Conservation (phyloP, 2,329 filamentous ascomycete genomes). For the Fusarium protoensiforme region DNA sequence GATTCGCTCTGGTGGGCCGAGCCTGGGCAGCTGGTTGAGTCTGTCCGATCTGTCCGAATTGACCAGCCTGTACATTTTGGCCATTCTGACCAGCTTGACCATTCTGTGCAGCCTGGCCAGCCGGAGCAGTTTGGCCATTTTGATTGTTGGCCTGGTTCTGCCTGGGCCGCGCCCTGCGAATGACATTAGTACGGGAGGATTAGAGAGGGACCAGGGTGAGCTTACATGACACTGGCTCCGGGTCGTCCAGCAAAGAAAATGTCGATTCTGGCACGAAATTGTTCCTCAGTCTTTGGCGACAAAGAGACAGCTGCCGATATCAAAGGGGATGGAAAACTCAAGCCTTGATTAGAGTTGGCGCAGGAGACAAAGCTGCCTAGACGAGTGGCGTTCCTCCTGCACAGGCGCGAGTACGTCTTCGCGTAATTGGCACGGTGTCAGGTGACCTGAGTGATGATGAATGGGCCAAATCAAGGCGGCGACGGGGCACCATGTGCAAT, state of each 20-base stretch:
- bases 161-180: slow-evolving; percentile 33
- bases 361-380: slow-evolving; percentile 27
- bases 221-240: slow-evolving; percentile 21
- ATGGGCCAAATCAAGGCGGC: not conserved
- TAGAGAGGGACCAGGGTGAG: not conserved
- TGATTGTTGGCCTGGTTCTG: slow-evolving; percentile 28
- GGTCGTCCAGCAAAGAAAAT: not conserved
- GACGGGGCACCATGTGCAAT: not conserved
- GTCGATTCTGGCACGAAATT: slow-evolving; percentile 1
- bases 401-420: slow-evolving; percentile 34
- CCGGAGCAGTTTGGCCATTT: slow-evolving; percentile 10
- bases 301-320: not conserved
- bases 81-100: slow-evolving; percentile 19
- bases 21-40: slow-evolving; percentile 21
- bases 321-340: slow-evolving; percentile 8
- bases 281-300: slow-evolving; percentile 7
- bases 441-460: not conserved
- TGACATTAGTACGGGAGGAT: slow-evolving; percentile 17
- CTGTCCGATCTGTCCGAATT: slow-evolving; percentile 15
- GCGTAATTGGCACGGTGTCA: slow-evolving; percentile 49
- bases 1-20: slow-evolving; percentile 35
- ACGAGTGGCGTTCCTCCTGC: slow-evolving; percentile 37
- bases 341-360: slow-evolving; percentile 27
- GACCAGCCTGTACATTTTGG: slow-evolving; percentile 18
- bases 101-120: not conserved